Evolutionary conservation across 148 eudicot species (phyloP).

Genomic region (Rhododendron kiyosumense): DNA sequence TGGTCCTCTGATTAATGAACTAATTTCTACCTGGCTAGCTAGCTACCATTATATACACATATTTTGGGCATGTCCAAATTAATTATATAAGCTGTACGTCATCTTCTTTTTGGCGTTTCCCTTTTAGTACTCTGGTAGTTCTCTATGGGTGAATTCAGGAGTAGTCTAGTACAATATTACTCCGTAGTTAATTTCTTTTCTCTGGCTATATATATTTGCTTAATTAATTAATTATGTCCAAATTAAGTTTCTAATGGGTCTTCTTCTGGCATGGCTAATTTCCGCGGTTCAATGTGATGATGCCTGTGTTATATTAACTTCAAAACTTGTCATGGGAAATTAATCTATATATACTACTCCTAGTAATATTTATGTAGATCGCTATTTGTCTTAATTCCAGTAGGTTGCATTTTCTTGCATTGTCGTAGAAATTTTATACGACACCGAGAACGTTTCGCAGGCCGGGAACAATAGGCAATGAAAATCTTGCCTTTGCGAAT

Average conservation of each 20-base stretch:
- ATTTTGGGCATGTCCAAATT: neutral
- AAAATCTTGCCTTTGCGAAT: too few relatives aligned
- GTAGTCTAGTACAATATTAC: neutral
- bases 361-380: neutral
- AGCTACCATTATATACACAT: neutral
- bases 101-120: neutral
- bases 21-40: neutral
- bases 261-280: neutral
- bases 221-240: too few relatives aligned
- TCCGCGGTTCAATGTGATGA: neutral
- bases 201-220: neutral
- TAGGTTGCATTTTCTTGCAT: neutral
- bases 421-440: neutral
- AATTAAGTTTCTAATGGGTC: too few relatives aligned
- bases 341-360: neutral
- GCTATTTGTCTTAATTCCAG: neutral
- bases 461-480: too few relatives aligned
- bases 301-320: neutral
- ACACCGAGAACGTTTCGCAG: too few relatives aligned
- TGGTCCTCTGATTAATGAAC: neutral
- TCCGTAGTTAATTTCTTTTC: too few relatives aligned
- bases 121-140: neutral
- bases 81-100: neutral
- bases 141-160: neutral
- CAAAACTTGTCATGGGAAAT: neutral